Conservation (phyloP, 345 rosid genomes). For the Odontarrhena argentea region DNA sequence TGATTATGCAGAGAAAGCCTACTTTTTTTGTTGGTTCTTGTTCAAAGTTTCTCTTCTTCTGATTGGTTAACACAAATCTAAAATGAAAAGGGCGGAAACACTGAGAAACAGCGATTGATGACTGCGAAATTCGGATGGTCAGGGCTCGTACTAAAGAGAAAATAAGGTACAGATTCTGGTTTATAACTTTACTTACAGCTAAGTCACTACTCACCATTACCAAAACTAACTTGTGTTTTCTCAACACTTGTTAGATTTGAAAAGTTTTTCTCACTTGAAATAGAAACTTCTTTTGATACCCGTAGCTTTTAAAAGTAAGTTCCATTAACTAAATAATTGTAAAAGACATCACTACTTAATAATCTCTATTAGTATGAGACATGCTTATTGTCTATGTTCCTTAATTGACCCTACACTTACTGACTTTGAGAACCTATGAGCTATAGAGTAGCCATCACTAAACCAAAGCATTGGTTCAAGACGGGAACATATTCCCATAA, state of each 20-base stretch:
- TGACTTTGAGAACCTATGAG: constrained; percentile 30
- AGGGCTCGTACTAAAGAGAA: constrained; percentile 20
- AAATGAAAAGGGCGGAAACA: constrained; percentile 6
- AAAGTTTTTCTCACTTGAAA: constrained; percentile 36
- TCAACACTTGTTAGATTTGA: constrained; percentile 31
- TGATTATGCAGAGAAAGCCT: constrained; percentile 37
- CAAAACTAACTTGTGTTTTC: constrained; percentile 16
- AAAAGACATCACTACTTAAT: constrained; percentile 33
- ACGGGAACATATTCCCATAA: constrained; percentile 23
- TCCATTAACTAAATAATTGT: constrained; percentile 34
- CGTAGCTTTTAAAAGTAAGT: constrained; percentile 35
- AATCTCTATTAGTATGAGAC: constrained; percentile 30
- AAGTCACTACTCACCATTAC: constrained; percentile 25
- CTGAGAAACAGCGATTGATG: constrained; percentile 25
- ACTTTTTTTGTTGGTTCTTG: constrained; percentile 31
- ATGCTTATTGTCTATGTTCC: constrained; percentile 34
- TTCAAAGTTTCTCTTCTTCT: constrained; percentile 36
- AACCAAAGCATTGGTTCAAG: constrained; percentile 29
- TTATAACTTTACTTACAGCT: constrained; percentile 34
- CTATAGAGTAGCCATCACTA: constrained; percentile 12
- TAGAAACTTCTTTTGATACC: constrained; percentile 41
- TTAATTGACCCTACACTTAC: constrained; percentile 36
- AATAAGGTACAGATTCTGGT: constrained; percentile 38
- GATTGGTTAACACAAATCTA: constrained; percentile 35
- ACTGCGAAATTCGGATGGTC: constrained; percentile 31